phyloP scores from a whole-genome alignment of 495 filamentous ascomycete species.

The Lindgomyces ingoldianus region DNA sequence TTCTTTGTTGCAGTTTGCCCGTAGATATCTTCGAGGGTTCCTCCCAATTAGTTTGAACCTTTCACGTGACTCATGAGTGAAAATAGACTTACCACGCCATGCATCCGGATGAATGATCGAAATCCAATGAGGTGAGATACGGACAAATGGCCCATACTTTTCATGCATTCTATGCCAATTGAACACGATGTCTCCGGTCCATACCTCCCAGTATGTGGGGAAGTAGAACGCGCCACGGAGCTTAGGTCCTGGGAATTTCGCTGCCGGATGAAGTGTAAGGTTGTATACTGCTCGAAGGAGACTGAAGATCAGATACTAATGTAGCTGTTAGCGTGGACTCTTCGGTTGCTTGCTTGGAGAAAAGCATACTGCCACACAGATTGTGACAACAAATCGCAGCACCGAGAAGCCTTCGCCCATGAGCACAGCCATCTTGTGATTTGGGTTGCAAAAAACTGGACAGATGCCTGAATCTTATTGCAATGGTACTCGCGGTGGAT shows the following conservation, averaged over 20 bases:
- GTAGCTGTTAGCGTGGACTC: neutral
- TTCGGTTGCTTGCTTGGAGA: too few relatives aligned
- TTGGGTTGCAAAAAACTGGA: too few relatives aligned
- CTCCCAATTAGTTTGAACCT: neutral
- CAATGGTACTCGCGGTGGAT: too few relatives aligned
- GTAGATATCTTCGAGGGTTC: constrained; percentile 10
- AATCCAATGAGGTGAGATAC: constrained; percentile 9
- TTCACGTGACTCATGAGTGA: neutral
- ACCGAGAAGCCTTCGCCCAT: too few relatives aligned
- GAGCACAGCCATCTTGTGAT: too few relatives aligned
- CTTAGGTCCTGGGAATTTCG: constrained; percentile 15
- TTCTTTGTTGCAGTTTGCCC: constrained; percentile 1
- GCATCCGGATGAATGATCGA: constrained; percentile 8
- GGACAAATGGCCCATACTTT: constrained; percentile 18
- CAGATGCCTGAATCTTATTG: too few relatives aligned
- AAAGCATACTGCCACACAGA: neutral
- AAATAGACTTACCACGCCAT: constrained; percentile 4
- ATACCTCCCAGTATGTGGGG: neutral
- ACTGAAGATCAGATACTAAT: constrained; percentile 3
- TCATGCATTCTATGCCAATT: constrained; percentile 25
- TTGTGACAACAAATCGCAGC: too few relatives aligned
- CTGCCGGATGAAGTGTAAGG: constrained; percentile 9
- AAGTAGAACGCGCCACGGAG: constrained; percentile 7
- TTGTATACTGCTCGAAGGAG: constrained; percentile 8
- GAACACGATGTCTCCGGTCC: neutral